Evolutionary conservation across 805 yeast species (phyloP).

Genomic region (Nakazawaea laoshanensis): DNA sequence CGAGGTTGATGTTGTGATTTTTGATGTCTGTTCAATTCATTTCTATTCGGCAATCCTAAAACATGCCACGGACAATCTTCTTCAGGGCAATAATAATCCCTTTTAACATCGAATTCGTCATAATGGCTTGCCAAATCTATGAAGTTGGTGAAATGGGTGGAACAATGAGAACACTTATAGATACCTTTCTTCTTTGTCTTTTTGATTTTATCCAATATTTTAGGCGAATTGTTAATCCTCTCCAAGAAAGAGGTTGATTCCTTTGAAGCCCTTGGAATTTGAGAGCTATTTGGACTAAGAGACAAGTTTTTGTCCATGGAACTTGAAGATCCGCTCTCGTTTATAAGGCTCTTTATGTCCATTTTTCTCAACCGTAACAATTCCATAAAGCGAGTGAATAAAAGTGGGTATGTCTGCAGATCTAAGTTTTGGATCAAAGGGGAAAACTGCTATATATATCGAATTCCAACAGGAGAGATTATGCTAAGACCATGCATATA

Average conservation of each 20-base stretch:
- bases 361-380: too few relatives aligned
- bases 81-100: conserved; percentile 10
- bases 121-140: conserved; percentile 11
- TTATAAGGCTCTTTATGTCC: conserved; percentile 9
- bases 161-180: conserved; percentile 11
- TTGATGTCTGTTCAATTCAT: conserved; percentile 10
- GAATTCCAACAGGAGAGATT: too few relatives aligned
- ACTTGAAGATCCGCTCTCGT: conserved; percentile 1
- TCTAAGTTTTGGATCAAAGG: too few relatives aligned
- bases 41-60: conserved; percentile 9
- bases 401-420: too few relatives aligned
- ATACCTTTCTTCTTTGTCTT: conserved; percentile 11
- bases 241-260: conserved; percentile 4
- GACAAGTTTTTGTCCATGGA: too few relatives aligned
- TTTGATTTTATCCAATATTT: conserved; percentile 6
- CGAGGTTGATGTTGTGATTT: conserved; percentile 11
- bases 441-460: too few relatives aligned
- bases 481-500: too few relatives aligned
- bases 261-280: too few relatives aligned
- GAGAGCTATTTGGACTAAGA: too few relatives aligned
- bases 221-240: conserved; percentile 5
- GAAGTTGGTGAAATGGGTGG: conserved; percentile 8
- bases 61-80: conserved; percentile 12
- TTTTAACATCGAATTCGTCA: conserved; percentile 9
- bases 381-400: too few relatives aligned